Evolutionary conservation across 495 filamentous ascomycete species (phyloP).

Genomic region (Penicillium maclennaniae): DNA sequence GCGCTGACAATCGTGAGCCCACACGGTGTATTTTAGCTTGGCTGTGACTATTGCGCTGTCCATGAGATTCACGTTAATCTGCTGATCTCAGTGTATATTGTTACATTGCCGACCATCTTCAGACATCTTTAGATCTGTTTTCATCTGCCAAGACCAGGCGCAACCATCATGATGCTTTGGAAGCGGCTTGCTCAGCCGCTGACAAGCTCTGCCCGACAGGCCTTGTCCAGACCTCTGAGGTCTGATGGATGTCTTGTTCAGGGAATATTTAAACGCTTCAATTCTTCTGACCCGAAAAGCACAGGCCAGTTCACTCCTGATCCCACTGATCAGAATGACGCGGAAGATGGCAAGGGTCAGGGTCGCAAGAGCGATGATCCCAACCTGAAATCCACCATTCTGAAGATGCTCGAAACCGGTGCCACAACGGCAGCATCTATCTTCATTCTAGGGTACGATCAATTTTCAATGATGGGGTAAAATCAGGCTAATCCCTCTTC

Average conservation of each 20-base stretch:
- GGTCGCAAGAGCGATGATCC: slow-evolving; percentile 28
- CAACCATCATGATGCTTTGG: slow-evolving; percentile 18
- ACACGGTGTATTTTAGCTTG: slow-evolving; percentile 2
- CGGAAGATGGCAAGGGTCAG: slow-evolving; percentile 25
- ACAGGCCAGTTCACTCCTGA: slow-evolving; percentile 26
- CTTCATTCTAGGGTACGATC: slow-evolving; percentile 65
- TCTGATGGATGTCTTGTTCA: slow-evolving; percentile 4
- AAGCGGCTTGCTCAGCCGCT: slow-evolving; percentile 22
- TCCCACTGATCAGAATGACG: slow-evolving; percentile 32
- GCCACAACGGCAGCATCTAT: slow-evolving; percentile 86
- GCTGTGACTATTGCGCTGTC: slow-evolving; percentile 6
- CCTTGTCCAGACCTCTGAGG: slow-evolving; percentile 14
- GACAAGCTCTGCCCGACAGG: slow-evolving; percentile 18
- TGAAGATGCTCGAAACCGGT: slow-evolving; percentile 81
- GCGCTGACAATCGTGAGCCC: slow-evolving; percentile 2
- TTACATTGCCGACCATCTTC: not conserved
- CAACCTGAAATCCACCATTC: slow-evolving; percentile 46
- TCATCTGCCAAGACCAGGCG: not conserved
- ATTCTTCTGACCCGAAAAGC: slow-evolving; percentile 27
- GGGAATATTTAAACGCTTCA: slow-evolving; percentile 21
- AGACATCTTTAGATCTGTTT: too few species aligned
- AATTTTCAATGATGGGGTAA: not conserved
- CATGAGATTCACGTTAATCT: slow-evolving; percentile 2
- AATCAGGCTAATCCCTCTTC: slow-evolving; percentile 14
- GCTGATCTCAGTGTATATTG: not conserved